A percentile compares a stretch with the other conserved stretches of the same genome.
phyloP scores from a whole-genome alignment of 257 asterid genomes.

The Scutellaria minor region DNA sequence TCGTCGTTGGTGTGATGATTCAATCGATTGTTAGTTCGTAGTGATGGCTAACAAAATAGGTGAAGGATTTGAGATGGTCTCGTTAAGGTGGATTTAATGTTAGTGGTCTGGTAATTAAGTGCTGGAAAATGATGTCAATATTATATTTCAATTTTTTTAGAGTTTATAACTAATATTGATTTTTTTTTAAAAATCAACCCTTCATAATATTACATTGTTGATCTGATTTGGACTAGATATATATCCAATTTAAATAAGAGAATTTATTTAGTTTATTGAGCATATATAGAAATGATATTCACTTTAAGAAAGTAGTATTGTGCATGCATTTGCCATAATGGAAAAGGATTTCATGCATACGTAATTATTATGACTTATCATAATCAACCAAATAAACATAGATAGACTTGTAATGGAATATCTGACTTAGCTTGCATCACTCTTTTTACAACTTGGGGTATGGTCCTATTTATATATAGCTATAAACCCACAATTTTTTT shows the following conservation, averaged over 20 bases:
- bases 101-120: too few relatives aligned
- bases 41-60: too few relatives aligned
- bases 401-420: constrained; percentile 22
- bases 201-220: too few relatives aligned
- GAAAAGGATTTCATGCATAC: constrained; percentile 20
- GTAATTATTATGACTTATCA: constrained; percentile 28
- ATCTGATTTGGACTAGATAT: neutral
- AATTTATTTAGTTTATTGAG: neutral
- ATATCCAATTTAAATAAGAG: neutral
- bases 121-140: too few relatives aligned
- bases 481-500: neutral
- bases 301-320: neutral
- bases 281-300: constrained; percentile 8
- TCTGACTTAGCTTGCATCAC: constrained; percentile 40
- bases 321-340: constrained; percentile 32
- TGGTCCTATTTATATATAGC: constrained; percentile 27
- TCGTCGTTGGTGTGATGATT: too few relatives aligned
- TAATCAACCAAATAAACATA: constrained; percentile 22
- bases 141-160: too few relatives aligned
- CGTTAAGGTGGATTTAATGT: too few relatives aligned
- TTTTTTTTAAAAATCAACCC: too few relatives aligned
- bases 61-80: too few relatives aligned
- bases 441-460: constrained; percentile 39
- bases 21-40: too few relatives aligned
- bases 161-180: too few relatives aligned